Conservation (phyloP, 2,329 filamentous ascomycete genomes). For the Teratosphaeria epicoccoides region DNA sequence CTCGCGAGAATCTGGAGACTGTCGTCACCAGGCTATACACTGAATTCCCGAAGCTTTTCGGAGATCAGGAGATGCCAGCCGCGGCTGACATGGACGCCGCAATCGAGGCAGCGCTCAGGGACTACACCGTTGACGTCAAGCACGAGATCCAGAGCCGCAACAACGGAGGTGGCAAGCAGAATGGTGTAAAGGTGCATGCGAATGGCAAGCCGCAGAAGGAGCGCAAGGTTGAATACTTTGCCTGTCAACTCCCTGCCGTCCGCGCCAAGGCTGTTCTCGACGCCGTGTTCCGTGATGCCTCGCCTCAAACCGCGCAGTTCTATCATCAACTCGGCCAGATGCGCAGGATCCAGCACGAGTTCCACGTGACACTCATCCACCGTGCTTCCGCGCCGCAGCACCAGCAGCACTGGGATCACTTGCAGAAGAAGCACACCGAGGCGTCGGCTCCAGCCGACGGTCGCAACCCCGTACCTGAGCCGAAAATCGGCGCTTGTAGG, state of each 20-base stretch:
- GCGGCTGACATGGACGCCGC: constrained; percentile 67
- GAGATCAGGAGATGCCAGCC: constrained; percentile 51
- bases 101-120: constrained; percentile 61
- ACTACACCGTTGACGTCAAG: constrained; percentile 66
- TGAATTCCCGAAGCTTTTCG: constrained; percentile 68
- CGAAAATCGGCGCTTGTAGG: constrained; percentile 53
- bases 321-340: constrained; percentile 65
- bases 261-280: constrained; percentile 53
- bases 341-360: constrained; percentile 68
- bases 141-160: constrained; percentile 57
- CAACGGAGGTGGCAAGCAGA: constrained; percentile 30
- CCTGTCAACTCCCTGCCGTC: constrained; percentile 43
- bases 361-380: constrained; percentile 93
- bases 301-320: constrained; percentile 50
- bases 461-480: constrained; percentile 28
- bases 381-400: constrained; percentile 51
- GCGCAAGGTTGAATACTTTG: constrained; percentile 53
- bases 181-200: constrained; percentile 23
- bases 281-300: constrained; percentile 51
- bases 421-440: constrained; percentile 47
- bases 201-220: constrained; percentile 36
- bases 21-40: constrained; percentile 60
- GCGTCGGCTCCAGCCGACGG: constrained; percentile 28
- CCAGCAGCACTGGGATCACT: constrained; percentile 65
- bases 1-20: constrained; percentile 74